Conservation (phyloP, 768 basidiomycete genomes). For the Galerina sulciceps region DNA sequence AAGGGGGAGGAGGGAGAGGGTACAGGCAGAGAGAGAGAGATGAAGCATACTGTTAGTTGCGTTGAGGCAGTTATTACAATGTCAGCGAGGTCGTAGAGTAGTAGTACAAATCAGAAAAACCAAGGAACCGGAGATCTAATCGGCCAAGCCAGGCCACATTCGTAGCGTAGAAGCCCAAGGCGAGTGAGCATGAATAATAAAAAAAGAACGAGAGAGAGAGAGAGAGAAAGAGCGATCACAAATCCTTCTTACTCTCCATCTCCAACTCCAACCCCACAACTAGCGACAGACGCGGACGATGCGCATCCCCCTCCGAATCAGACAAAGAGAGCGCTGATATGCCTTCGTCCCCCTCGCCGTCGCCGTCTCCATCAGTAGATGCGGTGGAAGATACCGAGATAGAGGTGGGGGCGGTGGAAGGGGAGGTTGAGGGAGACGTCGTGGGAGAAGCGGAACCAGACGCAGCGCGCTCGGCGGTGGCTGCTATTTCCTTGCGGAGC, state of each 20-base stretch:
- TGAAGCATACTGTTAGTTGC: too few species aligned
- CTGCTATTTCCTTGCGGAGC: slow-evolving; percentile 87
- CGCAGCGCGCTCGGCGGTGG: slow-evolving; percentile 52
- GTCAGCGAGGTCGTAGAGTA: too few species aligned
- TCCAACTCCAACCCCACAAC: slow-evolving; percentile 16
- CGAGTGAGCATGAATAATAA: background rate
- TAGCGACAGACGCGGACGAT: slow-evolving; percentile 16
- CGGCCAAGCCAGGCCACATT: too few species aligned
- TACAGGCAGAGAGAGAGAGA: too few species aligned
- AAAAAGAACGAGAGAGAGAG: background rate
- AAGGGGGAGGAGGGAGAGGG: too few species aligned
- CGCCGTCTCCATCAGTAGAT: too few species aligned
- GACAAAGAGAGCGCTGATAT: slow-evolving; percentile 39
- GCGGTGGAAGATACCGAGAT: slow-evolving; percentile 33
- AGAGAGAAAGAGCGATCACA: slow-evolving; percentile 9
- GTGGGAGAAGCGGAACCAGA: background rate
- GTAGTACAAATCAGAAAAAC: too few species aligned
- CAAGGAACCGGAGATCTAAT: too few species aligned
- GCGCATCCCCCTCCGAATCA: slow-evolving; percentile 25
- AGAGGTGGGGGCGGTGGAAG: slow-evolving; percentile 45
- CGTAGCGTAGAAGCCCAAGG: too few species aligned
- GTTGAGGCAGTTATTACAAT: too few species aligned
- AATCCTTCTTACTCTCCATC: slow-evolving; percentile 27
- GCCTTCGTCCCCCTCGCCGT: slow-evolving; percentile 38
- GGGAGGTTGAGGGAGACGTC: background rate